Percentiles rank a stretch among this genome's conserved stretches.
Conservation (phyloP, 2,329 filamentous ascomycete species). For the Chrysosporium queenslandicum region DNA sequence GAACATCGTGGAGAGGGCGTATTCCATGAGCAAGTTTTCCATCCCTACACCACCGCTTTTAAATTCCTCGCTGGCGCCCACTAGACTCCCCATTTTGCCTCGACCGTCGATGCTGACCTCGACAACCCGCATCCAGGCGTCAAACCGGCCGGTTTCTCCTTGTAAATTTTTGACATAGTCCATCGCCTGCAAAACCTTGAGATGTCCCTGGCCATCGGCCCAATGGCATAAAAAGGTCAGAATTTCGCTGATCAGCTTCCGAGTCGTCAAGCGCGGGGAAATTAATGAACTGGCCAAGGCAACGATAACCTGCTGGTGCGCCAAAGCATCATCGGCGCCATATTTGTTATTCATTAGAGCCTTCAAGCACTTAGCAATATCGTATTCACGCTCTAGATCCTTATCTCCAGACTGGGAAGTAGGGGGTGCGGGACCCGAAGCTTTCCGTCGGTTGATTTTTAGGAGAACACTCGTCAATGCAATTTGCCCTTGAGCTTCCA, state of each 20-base stretch:
- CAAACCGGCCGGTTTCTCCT: slow-evolving; percentile 88
- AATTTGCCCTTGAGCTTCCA: slow-evolving; percentile 94
- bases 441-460: slow-evolving; percentile 85
- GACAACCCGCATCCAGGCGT: slow-evolving; percentile 96
- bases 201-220: slow-evolving; percentile 76
- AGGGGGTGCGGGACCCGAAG: slow-evolving; percentile 58
- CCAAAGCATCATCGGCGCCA: slow-evolving; percentile 86
- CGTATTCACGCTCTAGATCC: slow-evolving; percentile 84
- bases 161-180: slow-evolving; percentile 81
- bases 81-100: slow-evolving; percentile 96
- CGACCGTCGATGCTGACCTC: slow-evolving; percentile 94
- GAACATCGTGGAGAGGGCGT: slow-evolving; percentile 87
- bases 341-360: slow-evolving; percentile 99
- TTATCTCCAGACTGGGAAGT: slow-evolving; percentile 55
- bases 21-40: slow-evolving; percentile 99
- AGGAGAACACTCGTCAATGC: slow-evolving; percentile 86
- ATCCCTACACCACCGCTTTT: slow-evolving; percentile 94
- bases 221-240: slow-evolving; percentile 94
- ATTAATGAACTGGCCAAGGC: slow-evolving; percentile 78
- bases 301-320: slow-evolving; percentile 80
- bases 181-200: slow-evolving; percentile 87
- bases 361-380: slow-evolving; percentile 95
- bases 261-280: slow-evolving; percentile 77
- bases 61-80: slow-evolving; percentile 92
- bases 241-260: slow-evolving; percentile 92